Evolutionary conservation across 139 green algal species (phyloP).

Genomic region (Axilococcus clingmanii): DNA sequence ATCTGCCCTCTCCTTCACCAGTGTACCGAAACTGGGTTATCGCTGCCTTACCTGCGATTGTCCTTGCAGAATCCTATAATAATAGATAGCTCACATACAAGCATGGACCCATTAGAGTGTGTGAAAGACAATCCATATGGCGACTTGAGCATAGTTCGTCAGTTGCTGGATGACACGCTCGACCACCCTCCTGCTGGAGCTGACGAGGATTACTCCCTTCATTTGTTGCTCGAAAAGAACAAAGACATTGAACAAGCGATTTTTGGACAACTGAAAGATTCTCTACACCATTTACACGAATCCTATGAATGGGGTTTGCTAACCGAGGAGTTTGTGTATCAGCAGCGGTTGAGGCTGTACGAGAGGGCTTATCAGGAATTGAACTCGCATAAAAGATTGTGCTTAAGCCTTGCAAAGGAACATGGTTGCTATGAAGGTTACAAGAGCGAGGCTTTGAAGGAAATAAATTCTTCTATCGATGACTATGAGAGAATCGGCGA

Average conservation of each 20-base stretch:
- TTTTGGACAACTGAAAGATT: constrained; percentile 13
- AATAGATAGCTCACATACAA: neutral
- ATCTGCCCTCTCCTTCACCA: no score
- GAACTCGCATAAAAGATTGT: constrained; percentile 15
- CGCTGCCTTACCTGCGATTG: no score
- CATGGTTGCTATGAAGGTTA: constrained; percentile 4
- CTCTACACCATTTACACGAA: constrained; percentile 15
- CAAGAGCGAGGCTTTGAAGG: neutral
- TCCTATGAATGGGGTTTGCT: constrained; percentile 11
- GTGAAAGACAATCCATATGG: neutral
- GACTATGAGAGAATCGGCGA: constrained; percentile 25
- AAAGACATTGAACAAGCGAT: constrained; percentile 6
- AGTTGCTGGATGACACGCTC: no score
- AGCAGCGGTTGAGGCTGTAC: constrained; percentile 2
- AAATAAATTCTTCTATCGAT: neutral
- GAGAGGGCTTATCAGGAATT: neutral
- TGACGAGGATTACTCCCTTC: no score
- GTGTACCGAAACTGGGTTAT: no score
- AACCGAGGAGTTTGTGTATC: constrained; percentile 3
- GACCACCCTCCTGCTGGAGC: no score
- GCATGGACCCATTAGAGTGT: neutral
- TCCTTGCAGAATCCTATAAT: no score
- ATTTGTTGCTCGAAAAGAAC: constrained; percentile 14
- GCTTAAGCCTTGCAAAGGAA: constrained; percentile 10
- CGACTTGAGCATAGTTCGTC: no score